Base-by-base conservation (phyloP, 2,329 filamentous ascomycete species). In the Ascochyta fabae region DNA sequence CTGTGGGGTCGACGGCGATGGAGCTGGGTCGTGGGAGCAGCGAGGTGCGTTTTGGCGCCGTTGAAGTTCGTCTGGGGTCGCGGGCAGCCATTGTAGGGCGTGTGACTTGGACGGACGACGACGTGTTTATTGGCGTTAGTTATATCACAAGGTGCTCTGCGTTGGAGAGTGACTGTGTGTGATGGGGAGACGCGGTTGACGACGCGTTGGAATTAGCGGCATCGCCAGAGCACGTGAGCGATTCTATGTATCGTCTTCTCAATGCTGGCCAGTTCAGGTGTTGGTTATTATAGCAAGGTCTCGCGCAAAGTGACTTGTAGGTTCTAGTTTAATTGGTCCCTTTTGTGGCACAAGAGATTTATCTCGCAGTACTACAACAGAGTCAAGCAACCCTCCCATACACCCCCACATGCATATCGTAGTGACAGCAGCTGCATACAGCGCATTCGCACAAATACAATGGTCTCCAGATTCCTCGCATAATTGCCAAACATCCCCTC, bases 1-100 rank as follows among this genome's bases (percentile, higher is more conserved):
- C 79, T 4, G 74, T 71, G 29, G 79, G 75, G 69, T 83, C 78
- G 60, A 83, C 72, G 52, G 70, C 71, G 31, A 75, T 67, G 6
- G 67, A 69, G 7, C 60, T 54, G 23, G 79, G 77, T 56, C 73
- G 76, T 23, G 70, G 73, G 61, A 77, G 73, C 52, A 71, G 58
- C 8, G 72, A 74, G 22, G 68, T 62, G 39, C 73, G 74, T 60
- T 74, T 77, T 39, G 70, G 67, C 29, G 65, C 67, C 6, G 67
- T 62, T 2, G 71, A 72, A 1, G 70, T 66, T 48, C 70, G 72
- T 43, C 69, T 66, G 16, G 59, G 57, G 9, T 70, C 55, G 19
- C 67, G 69, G 6, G 60, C 22, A n/a, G 67, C 62, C 69, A 71
- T 71, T 38, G 19, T 58, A 19, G 36, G 45, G 19, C n/a, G 26